phyloP scores from a whole-genome alignment of 202 grass and related monocot species.

The Thinopyrum obtusiflorum region DNA sequence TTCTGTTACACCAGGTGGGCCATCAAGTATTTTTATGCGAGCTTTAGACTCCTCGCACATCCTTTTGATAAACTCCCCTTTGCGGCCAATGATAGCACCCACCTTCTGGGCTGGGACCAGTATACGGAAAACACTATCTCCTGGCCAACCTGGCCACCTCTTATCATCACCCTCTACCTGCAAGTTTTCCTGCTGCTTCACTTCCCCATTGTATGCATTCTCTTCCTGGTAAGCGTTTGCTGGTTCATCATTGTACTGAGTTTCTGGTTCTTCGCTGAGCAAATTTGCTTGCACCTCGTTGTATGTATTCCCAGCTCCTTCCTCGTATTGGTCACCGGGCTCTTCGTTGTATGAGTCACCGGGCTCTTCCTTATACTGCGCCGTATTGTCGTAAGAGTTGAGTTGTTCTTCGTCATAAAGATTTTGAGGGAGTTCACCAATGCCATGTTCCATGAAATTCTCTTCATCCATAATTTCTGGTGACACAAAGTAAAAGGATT shows the following conservation, averaged over 20 bases:
- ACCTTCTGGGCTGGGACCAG: constrained; percentile 82
- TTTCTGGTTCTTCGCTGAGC: constrained; percentile 26
- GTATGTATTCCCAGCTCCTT: constrained; percentile 36
- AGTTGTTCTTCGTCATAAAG: constrained; percentile 23
- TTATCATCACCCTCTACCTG: constrained; percentile 43
- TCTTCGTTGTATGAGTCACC: not conserved
- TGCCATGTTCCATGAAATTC: constrained; percentile 3
- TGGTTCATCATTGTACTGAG: constrained; percentile 39
- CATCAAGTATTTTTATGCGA: constrained; percentile 93
- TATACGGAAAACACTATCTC: constrained; percentile 83
- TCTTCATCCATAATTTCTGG: constrained; percentile 58
- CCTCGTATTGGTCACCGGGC: constrained; percentile 8
- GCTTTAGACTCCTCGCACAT: constrained; percentile 82
- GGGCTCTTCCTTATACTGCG: constrained; percentile 21
- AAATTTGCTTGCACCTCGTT: constrained; percentile 27
- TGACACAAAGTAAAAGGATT: not conserved
- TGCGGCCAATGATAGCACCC: constrained; percentile 83
- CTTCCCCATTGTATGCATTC: constrained; percentile 40
- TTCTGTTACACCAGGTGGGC: constrained; percentile 70
- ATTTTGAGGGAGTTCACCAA: constrained; percentile 7
- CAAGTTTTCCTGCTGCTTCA: not conserved
- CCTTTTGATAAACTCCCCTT: constrained; percentile 92
- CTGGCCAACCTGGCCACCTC: constrained; percentile 87
- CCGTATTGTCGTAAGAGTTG: not conserved
- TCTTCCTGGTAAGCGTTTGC: constrained; percentile 33